Conservation (phyloP, 2,329 filamentous ascomycete species). For the Fusarium sp. region DNA sequence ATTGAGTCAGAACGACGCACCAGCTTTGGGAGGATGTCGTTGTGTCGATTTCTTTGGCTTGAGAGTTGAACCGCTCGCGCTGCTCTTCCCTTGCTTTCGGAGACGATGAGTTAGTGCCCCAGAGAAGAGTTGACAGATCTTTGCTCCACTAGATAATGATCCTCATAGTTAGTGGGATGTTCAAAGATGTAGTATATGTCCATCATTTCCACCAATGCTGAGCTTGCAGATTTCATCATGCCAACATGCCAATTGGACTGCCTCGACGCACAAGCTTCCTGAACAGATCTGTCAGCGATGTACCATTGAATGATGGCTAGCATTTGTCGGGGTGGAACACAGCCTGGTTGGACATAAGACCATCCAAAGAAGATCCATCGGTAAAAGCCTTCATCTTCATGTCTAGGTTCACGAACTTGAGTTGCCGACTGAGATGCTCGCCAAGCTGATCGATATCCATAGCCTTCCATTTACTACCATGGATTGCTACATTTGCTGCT, state of each 20-base stretch:
- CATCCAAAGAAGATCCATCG: background rate
- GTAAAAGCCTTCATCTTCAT: background rate
- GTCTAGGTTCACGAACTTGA: background rate
- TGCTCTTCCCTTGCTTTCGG: background rate
- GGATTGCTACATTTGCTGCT: fast-evolving
- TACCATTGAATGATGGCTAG: background rate
- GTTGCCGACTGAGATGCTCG: background rate
- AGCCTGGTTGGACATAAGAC: background rate
- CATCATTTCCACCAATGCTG: background rate
- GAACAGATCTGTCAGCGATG: background rate
- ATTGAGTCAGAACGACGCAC: background rate
- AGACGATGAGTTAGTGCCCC: background rate
- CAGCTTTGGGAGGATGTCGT: background rate
- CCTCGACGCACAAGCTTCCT: background rate
- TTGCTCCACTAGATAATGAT: background rate
- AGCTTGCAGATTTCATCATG: background rate
- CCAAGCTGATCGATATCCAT: background rate
- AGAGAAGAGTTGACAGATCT: background rate
- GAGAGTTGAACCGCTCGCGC: background rate
- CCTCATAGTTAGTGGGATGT: background rate
- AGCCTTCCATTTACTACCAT: fast-evolving
- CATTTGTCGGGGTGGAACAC: background rate
- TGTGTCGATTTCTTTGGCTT: background rate
- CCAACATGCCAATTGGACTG: background rate
- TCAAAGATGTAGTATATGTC: background rate